Conservation (phyloP, 78 protist genomes). For the Dictyostelium brefeldianum region DNA sequence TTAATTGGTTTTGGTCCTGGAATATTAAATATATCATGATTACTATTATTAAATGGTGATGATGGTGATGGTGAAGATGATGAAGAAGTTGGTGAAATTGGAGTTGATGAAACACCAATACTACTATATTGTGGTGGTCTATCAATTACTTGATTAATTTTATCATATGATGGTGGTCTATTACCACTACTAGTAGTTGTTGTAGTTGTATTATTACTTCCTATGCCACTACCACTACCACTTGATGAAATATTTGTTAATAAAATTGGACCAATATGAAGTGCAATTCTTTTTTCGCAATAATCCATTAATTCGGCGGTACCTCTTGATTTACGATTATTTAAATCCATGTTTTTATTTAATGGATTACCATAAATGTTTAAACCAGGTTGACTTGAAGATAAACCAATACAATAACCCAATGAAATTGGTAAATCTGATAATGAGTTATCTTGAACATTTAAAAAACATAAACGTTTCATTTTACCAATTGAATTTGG, state of each 20-base stretch:
- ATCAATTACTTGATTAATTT: not conserved
- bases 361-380: conserved; percentile 43
- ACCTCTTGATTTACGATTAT: not conserved
- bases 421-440: conserved; percentile 55
- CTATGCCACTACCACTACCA: not conserved
- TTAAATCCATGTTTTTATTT: not conserved
- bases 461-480: conserved; percentile 34
- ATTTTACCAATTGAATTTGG: conserved; percentile 79
- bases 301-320: conserved; percentile 55
- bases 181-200: not conserved
- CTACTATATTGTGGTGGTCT: conserved; percentile 30
- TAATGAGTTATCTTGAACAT: conserved; percentile 63
- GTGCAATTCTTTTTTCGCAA: conserved; percentile 30
- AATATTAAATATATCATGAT: not conserved
- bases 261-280: not conserved
- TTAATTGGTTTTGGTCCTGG: conserved; percentile 8
- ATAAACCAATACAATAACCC: conserved; percentile 43
- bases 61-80: not conserved
- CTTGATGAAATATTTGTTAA: not conserved
- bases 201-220: too few relatives aligned
- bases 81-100: not conserved
- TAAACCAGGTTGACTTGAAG: not conserved
- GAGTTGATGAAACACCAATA: not conserved
- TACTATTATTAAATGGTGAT: not conserved
- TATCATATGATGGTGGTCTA: conserved; percentile 8